Conservation (phyloP, 2,329 filamentous ascomycete genomes). For the Beauveria pseudobassiana region DNA sequence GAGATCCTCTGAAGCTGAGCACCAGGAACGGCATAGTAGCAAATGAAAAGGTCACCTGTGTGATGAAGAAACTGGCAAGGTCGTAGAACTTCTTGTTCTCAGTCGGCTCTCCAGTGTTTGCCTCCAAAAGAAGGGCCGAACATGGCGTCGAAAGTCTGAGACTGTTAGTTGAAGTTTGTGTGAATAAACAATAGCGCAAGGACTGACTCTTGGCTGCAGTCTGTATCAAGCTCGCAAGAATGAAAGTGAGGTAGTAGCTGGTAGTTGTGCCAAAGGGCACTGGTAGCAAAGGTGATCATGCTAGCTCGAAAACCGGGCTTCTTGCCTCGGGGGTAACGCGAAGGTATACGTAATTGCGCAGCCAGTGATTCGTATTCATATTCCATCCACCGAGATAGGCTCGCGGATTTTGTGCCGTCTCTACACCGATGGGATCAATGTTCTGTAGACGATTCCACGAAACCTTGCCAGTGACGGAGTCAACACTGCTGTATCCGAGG, state of each 20-base stretch:
- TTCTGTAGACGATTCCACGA: constrained; percentile 87
- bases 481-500: constrained; percentile 88
- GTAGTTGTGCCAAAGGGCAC: constrained; percentile 95
- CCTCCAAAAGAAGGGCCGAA: constrained; percentile 90
- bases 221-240: constrained; percentile 85
- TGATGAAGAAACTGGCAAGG: constrained; percentile 62
- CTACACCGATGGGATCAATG: constrained; percentile 77
- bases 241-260: constrained; percentile 87
- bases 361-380: constrained; percentile 96
- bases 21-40: constrained; percentile 78
- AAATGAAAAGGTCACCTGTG: constrained; percentile 79
- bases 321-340: constrained; percentile 87
- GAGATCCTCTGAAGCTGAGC: constrained; percentile 61
- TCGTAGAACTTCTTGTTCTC: constrained; percentile 83
- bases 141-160: constrained; percentile 75
- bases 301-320: constrained; percentile 95
- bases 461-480: constrained; percentile 74
- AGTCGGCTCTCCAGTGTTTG: constrained; percentile 61
- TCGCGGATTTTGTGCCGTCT: constrained; percentile 87
- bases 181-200: background rate
- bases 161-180: constrained; percentile 4
- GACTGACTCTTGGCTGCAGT: constrained; percentile 85
- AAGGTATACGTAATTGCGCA: constrained; percentile 92
- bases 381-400: constrained; percentile 93
- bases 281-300: constrained; percentile 87